Base-by-base conservation (phyloP, 2,329 filamentous ascomycete species). In the Apiospora sp. region DNA sequence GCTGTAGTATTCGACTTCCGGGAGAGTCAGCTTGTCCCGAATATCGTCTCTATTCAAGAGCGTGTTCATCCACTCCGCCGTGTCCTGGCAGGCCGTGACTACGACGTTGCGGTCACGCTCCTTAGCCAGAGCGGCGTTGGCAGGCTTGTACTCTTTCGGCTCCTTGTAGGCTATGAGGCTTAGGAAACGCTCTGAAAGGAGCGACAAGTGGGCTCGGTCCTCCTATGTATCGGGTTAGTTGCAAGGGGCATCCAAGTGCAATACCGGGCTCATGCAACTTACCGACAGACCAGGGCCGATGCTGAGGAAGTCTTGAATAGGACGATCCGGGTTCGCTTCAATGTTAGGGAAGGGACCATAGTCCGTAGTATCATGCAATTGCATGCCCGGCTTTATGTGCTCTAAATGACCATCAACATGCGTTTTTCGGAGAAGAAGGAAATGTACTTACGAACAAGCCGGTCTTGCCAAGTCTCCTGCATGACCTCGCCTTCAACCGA, bases 281-380 rank as follows among this genome's bases (percentile, higher is more conserved):
- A 90, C 88, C 16, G 87, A 87, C 51, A 86, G 84, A 0, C 81
- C 80, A 3, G 89, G 88, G 0, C 89, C 89, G 30, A 88, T 78
- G n/a, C 84, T 80, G 7, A 90, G 79, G 1, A 84, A 80, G 16
- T 86, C 79, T 58, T 87, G 82, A 2, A 89, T 79, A 0, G 86
- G 81, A 0, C 79, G 75, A 0, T 78, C 79, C 24, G 80, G 76
- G 22, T 79, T 79, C 51, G 81, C 84, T 58, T 85, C 84, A 73
- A 87, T 84, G 22, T 84, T 84, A 0, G 88, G 86, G 68, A 90
- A 85, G 0, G 87, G 86, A 1, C 86, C 86, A 67, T 88, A 87
- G 78, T 90, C 88, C 2, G 88, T 85, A 0, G 81, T 82, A 67
- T 86, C 84, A 2, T 82, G 77, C 0, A 90, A 78, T 0, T 78